A percentile compares a stretch with the other conserved stretches of the same genome.
These are phyloP conservation scores for Microcos paniculata DNA, from an alignment of 345 rosid genomes.

Conservation along the genomic window DNA sequence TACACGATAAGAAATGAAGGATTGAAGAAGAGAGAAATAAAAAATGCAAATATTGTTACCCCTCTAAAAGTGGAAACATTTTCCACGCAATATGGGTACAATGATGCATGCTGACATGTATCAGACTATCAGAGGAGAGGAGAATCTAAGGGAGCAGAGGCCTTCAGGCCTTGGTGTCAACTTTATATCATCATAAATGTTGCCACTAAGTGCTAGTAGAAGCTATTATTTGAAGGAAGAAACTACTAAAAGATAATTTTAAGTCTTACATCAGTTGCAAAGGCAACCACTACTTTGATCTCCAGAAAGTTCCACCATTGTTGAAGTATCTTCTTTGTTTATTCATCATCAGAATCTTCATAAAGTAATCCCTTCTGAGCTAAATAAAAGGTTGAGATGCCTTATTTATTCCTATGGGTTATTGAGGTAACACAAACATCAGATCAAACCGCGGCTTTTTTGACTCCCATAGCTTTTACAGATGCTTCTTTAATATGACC, in stretches of 20 bases:
- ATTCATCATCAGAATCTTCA: conserved; percentile 20
- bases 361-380: neutral
- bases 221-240: conserved; percentile 9
- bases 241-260: conserved; percentile 14
- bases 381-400: conserved; percentile 17
- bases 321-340: neutral
- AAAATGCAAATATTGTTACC: neutral
- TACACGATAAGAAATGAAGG: neutral
- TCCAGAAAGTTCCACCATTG: conserved; percentile 3
- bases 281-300: conserved; percentile 18
- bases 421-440: neutral
- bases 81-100: conserved; percentile 12
- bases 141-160: conserved; percentile 26
- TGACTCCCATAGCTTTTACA: conserved; percentile 17
- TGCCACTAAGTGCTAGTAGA: conserved; percentile 7
- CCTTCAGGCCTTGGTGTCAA: conserved; percentile 14
- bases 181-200: neutral
- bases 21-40: neutral
- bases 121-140: neutral
- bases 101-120: conserved; percentile 18
- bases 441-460: conserved; percentile 10
- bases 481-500: conserved; percentile 10
- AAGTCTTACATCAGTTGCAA: conserved; percentile 13
- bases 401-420: conserved; percentile 12
- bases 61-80: neutral